A percentile compares a stretch with the other conserved stretches of the same genome.
phyloP scores from a whole-genome alignment of 306 rosid genomes.

The Malus sylvestris region DNA sequence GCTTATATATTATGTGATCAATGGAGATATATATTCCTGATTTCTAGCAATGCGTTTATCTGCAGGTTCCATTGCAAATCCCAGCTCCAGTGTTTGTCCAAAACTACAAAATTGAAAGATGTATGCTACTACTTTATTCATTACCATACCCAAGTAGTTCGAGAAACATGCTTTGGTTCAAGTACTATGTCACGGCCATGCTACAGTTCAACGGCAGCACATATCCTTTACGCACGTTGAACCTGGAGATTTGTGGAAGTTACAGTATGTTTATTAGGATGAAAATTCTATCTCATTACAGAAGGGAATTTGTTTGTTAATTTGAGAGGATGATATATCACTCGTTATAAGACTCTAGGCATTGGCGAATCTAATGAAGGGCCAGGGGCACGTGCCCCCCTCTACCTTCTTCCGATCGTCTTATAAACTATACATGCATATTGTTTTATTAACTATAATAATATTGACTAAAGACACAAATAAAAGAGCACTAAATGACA shows the following conservation, averaged over 20 bases:
- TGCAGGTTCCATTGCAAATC: conserved; percentile 70
- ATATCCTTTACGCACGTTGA: background rate
- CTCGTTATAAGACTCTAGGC: background rate
- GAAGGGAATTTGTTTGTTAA: background rate
- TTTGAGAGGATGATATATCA: background rate
- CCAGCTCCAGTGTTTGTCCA: conserved; percentile 50
- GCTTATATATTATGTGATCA: background rate
- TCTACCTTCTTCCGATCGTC: too few relatives aligned
- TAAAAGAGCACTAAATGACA: too few relatives aligned
- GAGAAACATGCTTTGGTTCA: background rate
- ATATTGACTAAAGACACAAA: too few relatives aligned
- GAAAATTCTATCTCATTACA: background rate
- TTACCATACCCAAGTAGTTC: background rate
- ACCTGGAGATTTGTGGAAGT: background rate
- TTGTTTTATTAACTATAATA: too few relatives aligned
- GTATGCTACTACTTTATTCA: background rate
- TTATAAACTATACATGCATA: too few relatives aligned
- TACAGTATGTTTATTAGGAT: background rate
- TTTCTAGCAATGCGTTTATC: conserved; percentile 13
- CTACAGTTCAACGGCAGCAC: background rate
- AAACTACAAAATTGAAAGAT: conserved; percentile 58
- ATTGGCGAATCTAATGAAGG: too few relatives aligned
- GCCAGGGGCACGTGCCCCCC: too few relatives aligned
- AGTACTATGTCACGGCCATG: background rate
- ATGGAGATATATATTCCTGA: conserved; percentile 6